Evolutionary conservation across 768 basidiomycete species (phyloP).

Genomic region (Heimioporus sp.): DNA sequence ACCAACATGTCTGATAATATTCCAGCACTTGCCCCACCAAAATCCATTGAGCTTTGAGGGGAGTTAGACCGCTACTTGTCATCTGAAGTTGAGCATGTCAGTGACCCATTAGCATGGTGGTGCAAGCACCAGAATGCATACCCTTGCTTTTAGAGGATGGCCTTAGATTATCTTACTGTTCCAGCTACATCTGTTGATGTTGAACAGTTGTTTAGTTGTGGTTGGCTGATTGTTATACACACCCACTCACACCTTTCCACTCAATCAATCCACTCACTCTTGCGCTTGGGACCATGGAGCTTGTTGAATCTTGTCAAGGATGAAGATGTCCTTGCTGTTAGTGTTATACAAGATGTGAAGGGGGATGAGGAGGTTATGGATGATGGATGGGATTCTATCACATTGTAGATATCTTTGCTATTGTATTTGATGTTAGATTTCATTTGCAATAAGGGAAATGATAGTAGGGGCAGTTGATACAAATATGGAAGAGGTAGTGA

Average conservation of each 20-base stretch:
- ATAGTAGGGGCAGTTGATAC: too few relatives aligned
- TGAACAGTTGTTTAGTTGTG: neutral
- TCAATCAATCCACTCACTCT: neutral
- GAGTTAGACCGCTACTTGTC: too few relatives aligned
- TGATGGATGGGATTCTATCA: too few relatives aligned
- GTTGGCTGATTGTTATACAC: neutral
- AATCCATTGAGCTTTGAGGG: too few relatives aligned
- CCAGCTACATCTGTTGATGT: neutral
- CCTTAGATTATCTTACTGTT: neutral
- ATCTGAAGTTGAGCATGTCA: neutral
- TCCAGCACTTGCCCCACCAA: too few relatives aligned
- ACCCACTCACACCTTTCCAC: neutral
- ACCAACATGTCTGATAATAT: too few relatives aligned
- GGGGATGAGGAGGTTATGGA: neutral
- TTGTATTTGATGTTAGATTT: too few relatives aligned
- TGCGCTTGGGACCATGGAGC: neutral
- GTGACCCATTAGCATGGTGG: neutral
- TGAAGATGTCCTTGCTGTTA: neutral
- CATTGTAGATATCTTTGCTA: too few relatives aligned
- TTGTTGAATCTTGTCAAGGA: neutral
- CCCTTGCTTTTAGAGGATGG: neutral
- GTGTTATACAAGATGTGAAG: neutral
- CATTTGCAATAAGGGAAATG: too few relatives aligned
- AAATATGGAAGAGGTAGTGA: too few relatives aligned
- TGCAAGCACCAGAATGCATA: neutral